These are phyloP conservation scores for Penicillium salamii DNA, from an alignment of 495 filamentous ascomycete genomes.

Conservation along the genomic window DNA sequence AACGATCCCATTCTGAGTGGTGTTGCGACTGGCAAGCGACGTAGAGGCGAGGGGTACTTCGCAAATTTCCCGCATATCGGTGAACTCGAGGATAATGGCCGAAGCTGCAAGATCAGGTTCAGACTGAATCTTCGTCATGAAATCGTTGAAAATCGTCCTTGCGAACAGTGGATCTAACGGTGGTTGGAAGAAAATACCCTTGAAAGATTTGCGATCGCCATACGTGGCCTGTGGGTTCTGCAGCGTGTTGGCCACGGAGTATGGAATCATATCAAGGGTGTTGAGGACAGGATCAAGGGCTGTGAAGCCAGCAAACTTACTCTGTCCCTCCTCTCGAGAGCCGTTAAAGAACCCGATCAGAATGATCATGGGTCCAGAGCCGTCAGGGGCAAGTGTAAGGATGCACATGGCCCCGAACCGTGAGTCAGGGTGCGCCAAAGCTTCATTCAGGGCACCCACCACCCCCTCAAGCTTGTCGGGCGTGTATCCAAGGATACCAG, in stretches of 20 bases:
- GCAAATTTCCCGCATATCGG: constrained; percentile 34
- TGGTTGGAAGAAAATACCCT: constrained; percentile 48
- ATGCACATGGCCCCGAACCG: constrained; percentile 39
- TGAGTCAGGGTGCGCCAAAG: constrained; percentile 28
- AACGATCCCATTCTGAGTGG: constrained; percentile 35
- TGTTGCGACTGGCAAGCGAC: constrained; percentile 30
- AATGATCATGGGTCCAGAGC: constrained; percentile 35
- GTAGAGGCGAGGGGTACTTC: constrained; percentile 22
- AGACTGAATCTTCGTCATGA: constrained; percentile 28
- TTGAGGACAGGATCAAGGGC: constrained; percentile 35
- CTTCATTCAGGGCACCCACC: constrained; percentile 38
- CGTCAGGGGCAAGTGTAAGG: constrained; percentile 33
- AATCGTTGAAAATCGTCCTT: constrained; percentile 35
- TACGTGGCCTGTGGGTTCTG: constrained; percentile 40
- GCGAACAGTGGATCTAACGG: constrained; percentile 35
- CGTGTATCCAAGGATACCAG: constrained; percentile 44
- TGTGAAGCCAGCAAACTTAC: constrained; percentile 37
- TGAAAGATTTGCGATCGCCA: constrained; percentile 44
- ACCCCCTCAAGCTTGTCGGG: constrained; percentile 38
- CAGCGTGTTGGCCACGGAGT: constrained; percentile 40
- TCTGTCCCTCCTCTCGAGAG: constrained; percentile 34
- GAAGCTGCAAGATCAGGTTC: constrained; percentile 22
- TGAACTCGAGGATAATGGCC: constrained; percentile 32
- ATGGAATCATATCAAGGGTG: constrained; percentile 39
- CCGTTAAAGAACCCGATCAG: constrained; percentile 52